Base-by-base conservation (phyloP, 148 eudicot genomes). In the Rhododendron henanense region DNA sequence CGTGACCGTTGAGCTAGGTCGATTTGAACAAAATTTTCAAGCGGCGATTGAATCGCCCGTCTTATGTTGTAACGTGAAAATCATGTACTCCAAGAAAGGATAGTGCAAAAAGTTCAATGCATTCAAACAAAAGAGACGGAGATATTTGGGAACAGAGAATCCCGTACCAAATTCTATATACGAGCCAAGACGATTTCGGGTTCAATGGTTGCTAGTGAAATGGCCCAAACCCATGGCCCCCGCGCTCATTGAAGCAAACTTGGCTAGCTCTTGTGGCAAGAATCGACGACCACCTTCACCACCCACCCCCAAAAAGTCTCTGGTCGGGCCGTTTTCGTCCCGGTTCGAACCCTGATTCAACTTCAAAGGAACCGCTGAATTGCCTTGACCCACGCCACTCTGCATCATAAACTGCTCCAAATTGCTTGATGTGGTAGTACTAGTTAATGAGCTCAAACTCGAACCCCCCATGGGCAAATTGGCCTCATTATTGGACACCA, bases 221-320 rank as follows among this genome's bases (percentile, higher is more conserved):
- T 91, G 93, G 85, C 85, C 87, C 79, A 94, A 88, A 50, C 94
- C 96, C 93, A 95, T 94, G 63, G 93, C 86, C 10, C 93, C 88
- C 8, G 95, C 88, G 74, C 88, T 88, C 90, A 92, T 86, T 10
- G 94, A 89, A 85, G 93, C 95, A 78, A 93, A 91, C 85, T 90
- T 93, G n/a, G 88, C 94, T 6, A 96, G 88, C 88, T 93, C 98
- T 63, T 92, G 94, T 2, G 96, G 92, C 71, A 87, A 91, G 84
- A 93, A 91, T 39, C 91, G 91, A 79, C 90, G 91, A 35, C 87
- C 92, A 78, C 87, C 93, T 57, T 86, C 95, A 10, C 93, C 91
- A 45, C 94, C 93, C 90, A 94, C 88, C 45, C 99, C 99, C 28
- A 95, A 91, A 67, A 97, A 97, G 88, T 97, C 99, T 84, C 99